phyloP scores from a whole-genome alignment of 306 rosid species.

The apple (Malus domestica) region DNA sequence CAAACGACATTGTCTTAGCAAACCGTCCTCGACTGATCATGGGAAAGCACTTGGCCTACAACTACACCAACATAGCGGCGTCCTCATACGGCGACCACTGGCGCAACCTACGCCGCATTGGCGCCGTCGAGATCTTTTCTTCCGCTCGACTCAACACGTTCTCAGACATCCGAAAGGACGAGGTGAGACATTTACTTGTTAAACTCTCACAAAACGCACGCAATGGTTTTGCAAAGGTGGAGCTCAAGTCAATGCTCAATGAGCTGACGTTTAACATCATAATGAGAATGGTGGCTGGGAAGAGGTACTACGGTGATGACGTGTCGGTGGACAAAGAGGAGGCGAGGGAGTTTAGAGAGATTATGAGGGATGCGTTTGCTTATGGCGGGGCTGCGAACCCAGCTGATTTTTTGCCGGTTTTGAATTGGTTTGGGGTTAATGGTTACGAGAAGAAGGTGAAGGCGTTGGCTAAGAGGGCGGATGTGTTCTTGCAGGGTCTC shows the following conservation, averaged over 20 bases:
- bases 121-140: constrained; percentile 53
- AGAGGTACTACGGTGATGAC: constrained; percentile 45
- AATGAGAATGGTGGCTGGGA: constrained; percentile 65
- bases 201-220: constrained; percentile 15
- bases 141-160: constrained; percentile 25
- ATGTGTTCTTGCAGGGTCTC: constrained; percentile 36
- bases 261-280: constrained; percentile 51
- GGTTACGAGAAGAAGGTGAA: constrained; percentile 7
- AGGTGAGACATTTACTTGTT: constrained; percentile 24
- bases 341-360: not conserved
- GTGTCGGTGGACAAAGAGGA: not conserved
- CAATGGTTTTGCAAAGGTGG: constrained; percentile 23
- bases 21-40: constrained; percentile 26
- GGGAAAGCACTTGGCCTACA: constrained; percentile 36
- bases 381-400: not conserved
- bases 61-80: constrained; percentile 19
- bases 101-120: constrained; percentile 74
- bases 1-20: constrained; percentile 50
- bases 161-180: constrained; percentile 29
- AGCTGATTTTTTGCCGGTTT: not conserved
- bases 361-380: not conserved
- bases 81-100: constrained; percentile 67
- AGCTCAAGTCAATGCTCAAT: constrained; percentile 23
- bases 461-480: not conserved
- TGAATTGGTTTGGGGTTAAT: constrained; percentile 8